Evolutionary conservation across 768 basidiomycete genomes (phyloP).

Genomic region (Leccinum broughii): DNA sequence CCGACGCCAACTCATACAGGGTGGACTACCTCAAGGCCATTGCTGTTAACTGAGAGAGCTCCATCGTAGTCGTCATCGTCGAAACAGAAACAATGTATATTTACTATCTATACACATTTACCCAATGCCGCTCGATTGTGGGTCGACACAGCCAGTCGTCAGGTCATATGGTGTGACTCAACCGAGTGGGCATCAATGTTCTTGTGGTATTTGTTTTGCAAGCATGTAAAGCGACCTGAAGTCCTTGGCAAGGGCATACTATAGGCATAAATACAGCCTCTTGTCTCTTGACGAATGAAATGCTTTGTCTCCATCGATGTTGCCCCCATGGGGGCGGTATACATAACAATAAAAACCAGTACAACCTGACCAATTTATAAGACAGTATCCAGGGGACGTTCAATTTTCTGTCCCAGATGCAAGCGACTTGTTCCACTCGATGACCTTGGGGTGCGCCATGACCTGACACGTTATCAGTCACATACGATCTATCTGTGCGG

Average conservation of each 20-base stretch:
- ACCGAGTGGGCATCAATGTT: too few species aligned
- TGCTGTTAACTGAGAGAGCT: slow-evolving; percentile 31
- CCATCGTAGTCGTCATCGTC: background rate
- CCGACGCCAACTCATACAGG: slow-evolving; percentile 66
- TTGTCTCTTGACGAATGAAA: background rate
- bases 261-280: background rate
- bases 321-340: background rate
- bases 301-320: background rate
- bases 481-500: background rate
- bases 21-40: slow-evolving; percentile 58
- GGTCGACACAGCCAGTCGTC: background rate
- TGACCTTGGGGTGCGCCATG: slow-evolving; percentile 44
- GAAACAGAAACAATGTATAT: background rate
- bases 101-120: slow-evolving; percentile 1
- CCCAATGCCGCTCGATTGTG: background rate
- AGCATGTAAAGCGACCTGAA: background rate
- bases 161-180: too few species aligned
- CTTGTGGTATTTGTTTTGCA: too few species aligned
- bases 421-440: slow-evolving; percentile 43
- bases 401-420: background rate
- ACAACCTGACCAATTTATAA: background rate
- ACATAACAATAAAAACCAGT: slow-evolving; percentile 15
- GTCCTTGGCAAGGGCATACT: background rate
- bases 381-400: background rate
- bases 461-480: slow-evolving; percentile 30